A percentile compares a stretch with the other conserved stretches of the same genome.
Evolutionary conservation across 1,284 basidiomycete genomes (phyloP).

Genomic region (Cystobasidiaceae sp.): DNA sequence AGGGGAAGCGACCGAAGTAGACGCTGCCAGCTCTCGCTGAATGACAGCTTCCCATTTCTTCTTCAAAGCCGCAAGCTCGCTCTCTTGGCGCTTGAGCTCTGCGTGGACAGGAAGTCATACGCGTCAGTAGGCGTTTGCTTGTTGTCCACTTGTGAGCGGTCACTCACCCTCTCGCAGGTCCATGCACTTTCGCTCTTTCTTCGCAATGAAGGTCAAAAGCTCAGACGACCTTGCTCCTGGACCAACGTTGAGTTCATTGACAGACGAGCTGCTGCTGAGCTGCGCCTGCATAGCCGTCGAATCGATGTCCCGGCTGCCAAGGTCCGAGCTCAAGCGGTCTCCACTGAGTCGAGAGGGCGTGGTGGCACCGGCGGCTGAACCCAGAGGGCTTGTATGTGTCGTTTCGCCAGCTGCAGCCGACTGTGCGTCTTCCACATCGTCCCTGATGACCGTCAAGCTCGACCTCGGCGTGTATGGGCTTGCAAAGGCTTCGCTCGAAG

Average conservation of each 20-base stretch:
- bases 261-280: neutral
- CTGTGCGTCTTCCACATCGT: neutral
- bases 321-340: neutral
- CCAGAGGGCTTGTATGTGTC: neutral
- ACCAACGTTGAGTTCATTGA: neutral
- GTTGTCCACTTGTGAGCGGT: neutral
- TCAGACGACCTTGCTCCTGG: constrained; percentile 36
- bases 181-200: constrained; percentile 46
- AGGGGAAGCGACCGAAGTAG: neutral
- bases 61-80: constrained; percentile 37
- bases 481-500: neutral
- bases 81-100: constrained; percentile 42
- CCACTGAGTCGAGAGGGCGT: neutral
- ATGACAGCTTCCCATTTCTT: constrained; percentile 41
- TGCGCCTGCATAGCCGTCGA: neutral
- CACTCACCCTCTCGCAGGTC: constrained; percentile 45
- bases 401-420: neutral
- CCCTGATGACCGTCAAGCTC: neutral
- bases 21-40: constrained; percentile 14
- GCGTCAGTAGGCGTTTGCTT: neutral
- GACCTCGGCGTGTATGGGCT: constrained; percentile 1
- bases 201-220: constrained; percentile 44
- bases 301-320: neutral
- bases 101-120: neutral
- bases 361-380: neutral